phyloP scores from a whole-genome alignment of 495 filamentous ascomycete species.

The Poronia punctata region DNA sequence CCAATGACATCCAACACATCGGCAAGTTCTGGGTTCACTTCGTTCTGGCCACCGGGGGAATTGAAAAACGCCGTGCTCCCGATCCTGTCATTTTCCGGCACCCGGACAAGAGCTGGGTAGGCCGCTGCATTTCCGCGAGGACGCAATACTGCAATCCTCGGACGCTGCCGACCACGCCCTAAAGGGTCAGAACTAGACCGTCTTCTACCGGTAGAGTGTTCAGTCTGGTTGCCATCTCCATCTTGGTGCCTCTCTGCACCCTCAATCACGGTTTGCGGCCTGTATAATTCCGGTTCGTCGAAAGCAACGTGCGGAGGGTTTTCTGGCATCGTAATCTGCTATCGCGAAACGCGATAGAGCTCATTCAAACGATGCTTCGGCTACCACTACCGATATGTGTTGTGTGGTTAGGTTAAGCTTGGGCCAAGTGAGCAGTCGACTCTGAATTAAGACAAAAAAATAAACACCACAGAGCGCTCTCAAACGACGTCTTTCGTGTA shows the following conservation, averaged over 20 bases:
- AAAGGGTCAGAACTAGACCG: conserved; percentile 24
- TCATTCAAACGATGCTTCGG: too few relatives aligned
- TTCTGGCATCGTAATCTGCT: conserved; percentile 18
- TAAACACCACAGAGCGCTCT: too few relatives aligned
- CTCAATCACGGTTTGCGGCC: conserved; percentile 2
- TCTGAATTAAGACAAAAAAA: too few relatives aligned
- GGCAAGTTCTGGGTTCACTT: conserved; percentile 55
- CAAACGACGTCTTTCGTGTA: too few relatives aligned
- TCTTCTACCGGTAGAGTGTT: conserved; percentile 9
- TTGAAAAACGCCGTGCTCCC: conserved; percentile 27
- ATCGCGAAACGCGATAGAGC: too few relatives aligned
- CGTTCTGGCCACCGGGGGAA: conserved; percentile 22
- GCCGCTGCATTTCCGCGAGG: conserved; percentile 17
- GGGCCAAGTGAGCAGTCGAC: too few relatives aligned
- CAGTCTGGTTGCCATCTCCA: neutral
- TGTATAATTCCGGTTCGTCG: conserved; percentile 7
- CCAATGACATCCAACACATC: conserved; percentile 68
- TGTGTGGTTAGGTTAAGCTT: too few relatives aligned
- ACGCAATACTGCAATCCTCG: conserved; percentile 13
- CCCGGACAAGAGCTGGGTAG: conserved; percentile 6
- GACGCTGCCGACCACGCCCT: conserved; percentile 16
- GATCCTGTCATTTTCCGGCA: conserved; percentile 13
- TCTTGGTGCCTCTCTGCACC: neutral
- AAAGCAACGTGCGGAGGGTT: conserved; percentile 9
- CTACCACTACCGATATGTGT: too few relatives aligned